Evolutionary conservation across 495 filamentous ascomycete species (phyloP), one percentile per base, ranked within the genome.

Genomic region (Polyplosphaeria fusca): DNA sequence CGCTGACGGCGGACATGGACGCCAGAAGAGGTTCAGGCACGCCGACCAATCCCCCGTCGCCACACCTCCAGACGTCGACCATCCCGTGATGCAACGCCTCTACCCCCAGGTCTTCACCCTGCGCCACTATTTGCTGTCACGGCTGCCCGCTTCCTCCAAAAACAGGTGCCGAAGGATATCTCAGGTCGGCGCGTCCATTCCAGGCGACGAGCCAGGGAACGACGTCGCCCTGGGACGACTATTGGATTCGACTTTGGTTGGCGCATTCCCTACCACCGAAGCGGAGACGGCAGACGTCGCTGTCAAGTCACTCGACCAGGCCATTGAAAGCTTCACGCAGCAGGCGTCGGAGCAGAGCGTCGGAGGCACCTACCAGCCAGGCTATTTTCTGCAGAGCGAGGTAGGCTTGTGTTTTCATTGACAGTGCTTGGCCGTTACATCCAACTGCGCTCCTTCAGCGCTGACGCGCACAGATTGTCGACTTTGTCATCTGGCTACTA

Each of bases 401-500:
- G 73, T 76, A n/a, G 61, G 71, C 20, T 76, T 70, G 58, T 74
- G 68, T 11, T 42, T 5, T 7, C 43, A 26, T 38, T 7, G 35
- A 70, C 73, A 45, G 5, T 11, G 39, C 39, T 42, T 42, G 19
- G 9, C 19, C 39, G 30, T 7, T 11, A 18, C 7, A 42, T 42
- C 7, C 7, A 13, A 18, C 9, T 19, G 20, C 20, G 9, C 18
- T 13, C 20, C 39, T 5, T 20, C 7, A 35, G n/a, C 18, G 20
- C 9, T 20, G 18, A 42, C 9, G 9, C 71, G 23, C 23, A 19
- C 35, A 97, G 88, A 79, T 95, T 58, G 80, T 96, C 46, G 87
- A 96, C 70, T 94, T 89, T 66, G 84, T 84, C 11, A 83, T 96
- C 25, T 86, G 81, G 74, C 74, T 79, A 2, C 71, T 96, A 2